These are phyloP conservation scores for Graphilbum fragrans DNA, from an alignment of 2,329 filamentous ascomycete species.

Conservation along the genomic window DNA sequence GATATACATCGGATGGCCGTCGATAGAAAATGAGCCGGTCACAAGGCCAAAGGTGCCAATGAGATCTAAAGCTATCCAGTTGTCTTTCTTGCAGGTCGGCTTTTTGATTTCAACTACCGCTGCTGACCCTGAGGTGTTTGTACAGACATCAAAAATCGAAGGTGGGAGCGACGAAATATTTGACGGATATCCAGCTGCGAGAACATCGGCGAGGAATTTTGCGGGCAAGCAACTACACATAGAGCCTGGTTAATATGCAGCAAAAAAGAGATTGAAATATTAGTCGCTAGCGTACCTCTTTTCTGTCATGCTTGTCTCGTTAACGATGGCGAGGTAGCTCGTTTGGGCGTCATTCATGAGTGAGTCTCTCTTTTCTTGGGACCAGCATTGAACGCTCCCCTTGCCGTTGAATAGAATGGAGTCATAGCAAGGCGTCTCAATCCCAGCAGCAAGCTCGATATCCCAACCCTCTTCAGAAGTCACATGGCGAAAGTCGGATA, in stretches of 20 bases:
- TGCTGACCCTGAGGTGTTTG: conserved; percentile 26
- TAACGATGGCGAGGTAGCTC: conserved; percentile 15
- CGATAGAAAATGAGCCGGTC: conserved; percentile 33
- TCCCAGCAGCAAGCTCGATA: conserved; percentile 27
- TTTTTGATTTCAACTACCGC: conserved; percentile 29
- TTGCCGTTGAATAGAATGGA: conserved; percentile 51
- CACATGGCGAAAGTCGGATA: conserved; percentile 44
- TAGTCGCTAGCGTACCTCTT: conserved; percentile 21
- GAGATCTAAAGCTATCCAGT: conserved; percentile 42
- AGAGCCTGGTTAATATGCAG: not conserved
- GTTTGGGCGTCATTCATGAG: conserved; percentile 21
- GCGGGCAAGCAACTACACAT: conserved; percentile 23
- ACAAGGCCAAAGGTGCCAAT: conserved; percentile 37
- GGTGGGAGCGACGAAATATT: conserved; percentile 26
- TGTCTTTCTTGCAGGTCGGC: not conserved
- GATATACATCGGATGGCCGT: conserved; percentile 39
- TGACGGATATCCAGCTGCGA: conserved; percentile 13
- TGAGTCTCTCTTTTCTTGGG: conserved; percentile 27
- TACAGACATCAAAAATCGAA: conserved; percentile 32
- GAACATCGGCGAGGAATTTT: conserved; percentile 23
- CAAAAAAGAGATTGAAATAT: not conserved
- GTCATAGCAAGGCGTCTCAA: conserved; percentile 45
- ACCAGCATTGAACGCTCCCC: conserved; percentile 39
- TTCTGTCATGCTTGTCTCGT: conserved; percentile 23
- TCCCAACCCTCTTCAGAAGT: conserved; percentile 26